Conservation (phyloP, 2,329 filamentous ascomycete genomes). For the Phoma sp. region DNA sequence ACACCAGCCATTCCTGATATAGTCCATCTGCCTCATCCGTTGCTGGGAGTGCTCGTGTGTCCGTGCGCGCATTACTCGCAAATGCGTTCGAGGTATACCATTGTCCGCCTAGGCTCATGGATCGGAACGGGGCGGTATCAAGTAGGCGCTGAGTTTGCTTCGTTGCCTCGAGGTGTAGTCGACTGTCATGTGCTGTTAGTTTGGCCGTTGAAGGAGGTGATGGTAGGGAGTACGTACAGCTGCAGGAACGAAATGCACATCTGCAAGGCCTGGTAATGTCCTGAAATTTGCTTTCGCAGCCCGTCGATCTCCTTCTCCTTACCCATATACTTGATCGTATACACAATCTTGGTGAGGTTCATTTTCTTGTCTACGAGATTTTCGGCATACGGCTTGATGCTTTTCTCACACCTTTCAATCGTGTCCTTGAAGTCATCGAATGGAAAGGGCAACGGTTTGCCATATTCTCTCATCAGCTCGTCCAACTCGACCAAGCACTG, state of each 20-base stretch:
- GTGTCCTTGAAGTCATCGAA: conserved; percentile 42
- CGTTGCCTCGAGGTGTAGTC: conserved; percentile 38
- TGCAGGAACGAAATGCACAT: conserved; percentile 44
- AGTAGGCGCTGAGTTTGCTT: conserved; percentile 31
- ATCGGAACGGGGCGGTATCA: conserved; percentile 14
- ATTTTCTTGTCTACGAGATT: conserved; percentile 43
- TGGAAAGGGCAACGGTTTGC: conserved; percentile 41
- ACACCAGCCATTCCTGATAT: conserved; percentile 42
- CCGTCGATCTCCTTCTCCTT: conserved; percentile 45
- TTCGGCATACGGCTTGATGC: conserved; percentile 38
- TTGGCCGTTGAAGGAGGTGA: neutral
- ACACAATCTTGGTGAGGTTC: conserved; percentile 39
- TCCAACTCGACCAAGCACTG: conserved; percentile 37
- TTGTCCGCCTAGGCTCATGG: conserved; percentile 37
- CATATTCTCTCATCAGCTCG: conserved; percentile 43
- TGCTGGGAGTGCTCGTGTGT: conserved; percentile 30
- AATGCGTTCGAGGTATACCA: conserved; percentile 35
- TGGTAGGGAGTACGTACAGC: conserved; percentile 24
- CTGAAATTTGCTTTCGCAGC: conserved; percentile 37
- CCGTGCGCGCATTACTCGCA: conserved; percentile 22
- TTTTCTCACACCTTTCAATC: conserved; percentile 38
- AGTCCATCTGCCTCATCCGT: conserved; percentile 39
- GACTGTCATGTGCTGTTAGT: conserved; percentile 27
- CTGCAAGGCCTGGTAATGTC: conserved; percentile 41
- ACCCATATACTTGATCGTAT: conserved; percentile 43